Percentiles rank a stretch among this genome's conserved stretches.
phyloP scores from a whole-genome alignment of 2,329 filamentous ascomycete species.

The Salinomyces thailandicus region DNA sequence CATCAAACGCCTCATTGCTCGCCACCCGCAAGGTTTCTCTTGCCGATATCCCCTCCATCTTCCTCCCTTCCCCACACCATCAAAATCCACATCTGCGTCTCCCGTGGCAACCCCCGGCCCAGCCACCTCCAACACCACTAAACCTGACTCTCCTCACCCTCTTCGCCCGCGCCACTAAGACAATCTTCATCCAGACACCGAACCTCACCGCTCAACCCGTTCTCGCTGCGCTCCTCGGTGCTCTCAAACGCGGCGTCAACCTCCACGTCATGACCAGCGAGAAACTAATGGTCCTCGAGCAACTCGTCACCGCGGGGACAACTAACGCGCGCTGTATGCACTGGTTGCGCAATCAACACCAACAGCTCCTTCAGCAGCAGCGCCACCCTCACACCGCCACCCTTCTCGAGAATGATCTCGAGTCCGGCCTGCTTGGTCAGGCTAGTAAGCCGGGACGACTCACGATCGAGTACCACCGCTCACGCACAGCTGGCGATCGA shows the following conservation, averaged over 20 bases:
- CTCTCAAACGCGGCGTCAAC: slow-evolving; percentile 55
- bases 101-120: slow-evolving; percentile 38
- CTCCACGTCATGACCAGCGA: slow-evolving; percentile 37
- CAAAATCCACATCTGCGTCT: slow-evolving; percentile 54
- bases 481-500: slow-evolving; percentile 27
- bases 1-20: neutral
- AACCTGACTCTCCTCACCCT: slow-evolving; percentile 55
- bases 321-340: slow-evolving; percentile 57
- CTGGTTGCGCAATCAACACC: slow-evolving; percentile 48
- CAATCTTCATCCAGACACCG: slow-evolving; percentile 63
- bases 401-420: slow-evolving; percentile 25
- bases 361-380: slow-evolving; percentile 13
- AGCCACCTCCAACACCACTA: slow-evolving; percentile 54
- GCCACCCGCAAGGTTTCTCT: neutral
- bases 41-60: slow-evolving; percentile 41
- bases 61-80: slow-evolving; percentile 66
- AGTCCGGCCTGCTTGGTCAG: slow-evolving; percentile 32
- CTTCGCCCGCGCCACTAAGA: slow-evolving; percentile 45
- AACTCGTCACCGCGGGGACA: slow-evolving; percentile 67
- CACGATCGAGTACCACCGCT: slow-evolving; percentile 49
- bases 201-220: slow-evolving; percentile 63
- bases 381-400: slow-evolving; percentile 27
- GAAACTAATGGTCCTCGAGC: slow-evolving; percentile 50
- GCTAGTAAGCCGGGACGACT: slow-evolving; percentile 42
- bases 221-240: slow-evolving; percentile 49